These are phyloP conservation scores for Arachnopeziza araneosa DNA, from an alignment of 2,329 filamentous ascomycete species.

Conservation along the genomic window DNA sequence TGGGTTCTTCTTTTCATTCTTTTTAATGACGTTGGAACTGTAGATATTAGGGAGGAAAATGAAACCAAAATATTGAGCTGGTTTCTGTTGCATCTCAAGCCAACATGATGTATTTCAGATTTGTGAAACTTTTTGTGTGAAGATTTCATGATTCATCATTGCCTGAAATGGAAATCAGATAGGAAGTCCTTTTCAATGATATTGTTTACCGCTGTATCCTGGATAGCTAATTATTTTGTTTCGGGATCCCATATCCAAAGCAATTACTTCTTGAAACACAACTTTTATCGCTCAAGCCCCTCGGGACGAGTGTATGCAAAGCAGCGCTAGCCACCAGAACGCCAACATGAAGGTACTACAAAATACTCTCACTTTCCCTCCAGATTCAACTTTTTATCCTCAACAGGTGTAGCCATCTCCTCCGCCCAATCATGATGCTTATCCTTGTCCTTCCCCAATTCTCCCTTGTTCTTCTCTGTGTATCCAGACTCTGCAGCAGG, in stretches of 20 bases:
- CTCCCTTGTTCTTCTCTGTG: background rate
- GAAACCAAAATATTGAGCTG: no score
- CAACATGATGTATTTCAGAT: no score
- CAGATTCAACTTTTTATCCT: slow-evolving; percentile 17
- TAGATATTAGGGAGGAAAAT: background rate
- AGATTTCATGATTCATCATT: no score
- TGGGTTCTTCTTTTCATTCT: background rate
- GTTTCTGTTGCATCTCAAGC: no score
- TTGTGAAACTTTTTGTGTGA: no score
- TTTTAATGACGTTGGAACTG: background rate
- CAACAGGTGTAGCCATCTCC: slow-evolving; percentile 27
- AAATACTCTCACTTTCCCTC: background rate
- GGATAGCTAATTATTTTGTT: no score
- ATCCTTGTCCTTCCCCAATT: slow-evolving; percentile 5
- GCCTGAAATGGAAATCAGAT: no score
- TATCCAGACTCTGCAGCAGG: background rate
- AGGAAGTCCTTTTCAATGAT: no score
- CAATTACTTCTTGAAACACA: background rate
- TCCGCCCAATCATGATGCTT: slow-evolving; percentile 24
- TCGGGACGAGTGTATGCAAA: background rate
- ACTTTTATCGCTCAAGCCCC: background rate
- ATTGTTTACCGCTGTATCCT: no score
- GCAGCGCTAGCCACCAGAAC: background rate
- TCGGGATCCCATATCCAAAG: no score
- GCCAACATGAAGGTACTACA: background rate